Evolutionary conservation across 2,329 filamentous ascomycete genomes (phyloP).

Genomic region (Sporothrix dimorphospora): DNA sequence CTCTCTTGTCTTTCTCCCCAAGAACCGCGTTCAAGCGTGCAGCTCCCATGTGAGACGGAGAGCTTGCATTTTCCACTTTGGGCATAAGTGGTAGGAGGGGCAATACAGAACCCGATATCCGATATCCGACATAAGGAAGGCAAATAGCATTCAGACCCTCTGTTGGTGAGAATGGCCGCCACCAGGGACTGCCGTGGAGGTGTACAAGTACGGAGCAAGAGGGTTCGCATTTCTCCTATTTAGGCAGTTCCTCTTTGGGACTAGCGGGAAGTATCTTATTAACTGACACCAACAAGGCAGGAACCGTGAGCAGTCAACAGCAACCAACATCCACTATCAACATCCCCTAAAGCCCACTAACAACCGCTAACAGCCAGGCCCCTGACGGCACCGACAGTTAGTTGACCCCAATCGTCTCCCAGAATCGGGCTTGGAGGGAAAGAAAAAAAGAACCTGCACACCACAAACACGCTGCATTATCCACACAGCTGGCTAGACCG

Average conservation of each 20-base stretch:
- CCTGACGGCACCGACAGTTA: no score
- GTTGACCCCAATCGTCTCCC: no score
- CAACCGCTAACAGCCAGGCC: background rate
- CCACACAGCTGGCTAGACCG: background rate
- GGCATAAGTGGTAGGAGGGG: background rate
- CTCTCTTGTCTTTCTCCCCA: background rate
- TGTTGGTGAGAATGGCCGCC: background rate
- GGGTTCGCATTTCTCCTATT: constrained; percentile 8
- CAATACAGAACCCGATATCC: background rate
- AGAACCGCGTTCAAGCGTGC: constrained; percentile 6
- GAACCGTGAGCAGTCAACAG: background rate
- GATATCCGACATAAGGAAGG: background rate
- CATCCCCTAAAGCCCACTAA: background rate
- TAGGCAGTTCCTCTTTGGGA: background rate
- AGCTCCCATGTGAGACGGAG: background rate
- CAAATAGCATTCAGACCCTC: background rate
- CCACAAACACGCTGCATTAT: background rate
- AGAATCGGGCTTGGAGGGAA: no score
- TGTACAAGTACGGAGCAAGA: no score
- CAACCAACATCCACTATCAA: background rate
- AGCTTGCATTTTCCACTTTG: background rate
- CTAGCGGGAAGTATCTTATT: background rate
- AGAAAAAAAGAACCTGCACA: no score
- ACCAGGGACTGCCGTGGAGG: background rate
- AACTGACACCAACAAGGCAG: background rate